Conservation (phyloP, 2,329 filamentous ascomycete genomes). For the Botryotinia narcissicola region DNA sequence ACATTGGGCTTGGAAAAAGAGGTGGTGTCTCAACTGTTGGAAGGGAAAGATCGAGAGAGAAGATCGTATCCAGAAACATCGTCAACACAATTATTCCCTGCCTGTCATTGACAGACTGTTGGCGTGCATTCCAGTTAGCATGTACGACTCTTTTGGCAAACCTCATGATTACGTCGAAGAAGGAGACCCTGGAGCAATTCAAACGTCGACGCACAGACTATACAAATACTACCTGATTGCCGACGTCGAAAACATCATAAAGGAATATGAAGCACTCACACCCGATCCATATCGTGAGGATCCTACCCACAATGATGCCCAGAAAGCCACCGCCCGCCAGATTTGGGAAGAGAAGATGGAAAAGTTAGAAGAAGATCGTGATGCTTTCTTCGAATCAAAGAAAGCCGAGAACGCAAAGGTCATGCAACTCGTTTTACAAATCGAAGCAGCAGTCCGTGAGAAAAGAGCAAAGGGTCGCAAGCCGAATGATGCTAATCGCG, state of each 20-base stretch:
- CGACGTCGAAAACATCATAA: constrained; percentile 33
- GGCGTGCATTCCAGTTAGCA: constrained; percentile 36
- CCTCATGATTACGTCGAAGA: constrained; percentile 36
- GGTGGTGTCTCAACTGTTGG: constrained; percentile 37
- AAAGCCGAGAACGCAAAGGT: constrained; percentile 34
- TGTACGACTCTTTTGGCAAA: constrained; percentile 38
- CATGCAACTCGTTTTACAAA: constrained; percentile 34
- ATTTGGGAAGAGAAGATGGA: constrained; percentile 29
- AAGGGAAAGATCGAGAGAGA: constrained; percentile 34
- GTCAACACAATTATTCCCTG: constrained; percentile 27
- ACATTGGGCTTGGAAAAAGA: constrained; percentile 38
- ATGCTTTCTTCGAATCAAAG: constrained; percentile 30
- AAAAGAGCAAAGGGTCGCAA: constrained; percentile 29
- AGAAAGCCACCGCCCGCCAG: constrained; percentile 30
- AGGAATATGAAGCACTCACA: constrained; percentile 34
- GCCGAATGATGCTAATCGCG: constrained; percentile 32
- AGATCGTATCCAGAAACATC: constrained; percentile 34
- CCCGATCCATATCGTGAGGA: constrained; percentile 31
- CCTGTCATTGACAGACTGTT: constrained; percentile 32
- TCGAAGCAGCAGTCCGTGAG: constrained; percentile 32
- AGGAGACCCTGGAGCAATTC: constrained; percentile 1
- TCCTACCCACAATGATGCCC: constrained; percentile 29
- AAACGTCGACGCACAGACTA: constrained; percentile 26
- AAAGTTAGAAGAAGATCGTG: constrained; percentile 29
- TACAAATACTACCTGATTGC: constrained; percentile 34